Conservation (phyloP, 176 grass and related monocot genomes). For the Triticum dicoccoides region DNA sequence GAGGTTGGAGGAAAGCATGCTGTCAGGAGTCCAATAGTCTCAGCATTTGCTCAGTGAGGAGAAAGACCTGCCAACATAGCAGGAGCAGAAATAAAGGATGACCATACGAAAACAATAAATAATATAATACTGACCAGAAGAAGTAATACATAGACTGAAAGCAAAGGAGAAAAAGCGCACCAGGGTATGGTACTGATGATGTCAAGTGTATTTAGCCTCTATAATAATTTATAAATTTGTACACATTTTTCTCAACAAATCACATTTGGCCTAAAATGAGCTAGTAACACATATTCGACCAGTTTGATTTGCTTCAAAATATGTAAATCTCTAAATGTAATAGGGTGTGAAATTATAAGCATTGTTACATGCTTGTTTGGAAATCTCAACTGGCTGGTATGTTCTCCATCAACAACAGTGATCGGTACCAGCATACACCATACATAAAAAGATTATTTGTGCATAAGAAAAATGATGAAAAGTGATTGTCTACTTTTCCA, state of each 20-base stretch:
- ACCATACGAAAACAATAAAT: constrained; percentile 6
- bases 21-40: constrained; percentile 70
- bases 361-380: not conserved
- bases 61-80: not conserved
- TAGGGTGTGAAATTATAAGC: not conserved
- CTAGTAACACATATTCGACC: not conserved
- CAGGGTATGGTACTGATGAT: not conserved
- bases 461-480: not conserved
- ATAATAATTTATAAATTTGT: not conserved
- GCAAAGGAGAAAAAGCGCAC: not conserved
- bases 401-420: not conserved
- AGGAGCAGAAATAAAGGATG: constrained; percentile 19
- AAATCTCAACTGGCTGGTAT: not conserved
- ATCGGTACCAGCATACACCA: not conserved
- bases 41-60: constrained; percentile 48
- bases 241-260: not conserved
- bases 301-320: not conserved
- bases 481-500: not conserved
- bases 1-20: constrained; percentile 71
- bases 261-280: not conserved
- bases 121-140: constrained; percentile 7
- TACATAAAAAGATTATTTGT: not conserved
- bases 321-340: not conserved
- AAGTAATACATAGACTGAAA: constrained; percentile 24
- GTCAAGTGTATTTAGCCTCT: constrained; percentile 20